Percentiles rank a stretch among this genome's conserved stretches.
These are phyloP conservation scores for Zygotorulaspora florentina DNA, from an alignment of 805 yeast genomes.

Conservation along the genomic window DNA sequence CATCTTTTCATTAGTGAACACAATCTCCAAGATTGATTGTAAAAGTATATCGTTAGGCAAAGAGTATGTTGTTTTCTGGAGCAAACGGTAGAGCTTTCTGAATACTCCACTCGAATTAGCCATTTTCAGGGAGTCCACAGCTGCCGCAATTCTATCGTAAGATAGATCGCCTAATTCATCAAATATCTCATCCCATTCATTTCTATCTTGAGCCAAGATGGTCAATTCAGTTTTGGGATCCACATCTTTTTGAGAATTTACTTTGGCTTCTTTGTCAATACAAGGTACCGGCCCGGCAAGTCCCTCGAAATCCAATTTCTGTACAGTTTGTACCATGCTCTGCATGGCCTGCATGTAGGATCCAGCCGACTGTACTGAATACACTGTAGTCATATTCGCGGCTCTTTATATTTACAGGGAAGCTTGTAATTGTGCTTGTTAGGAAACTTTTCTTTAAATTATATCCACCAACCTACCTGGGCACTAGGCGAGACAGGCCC, in stretches of 20 bases:
- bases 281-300: conserved; percentile 10
- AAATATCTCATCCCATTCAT: conserved; percentile 38
- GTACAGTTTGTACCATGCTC: conserved; percentile 53
- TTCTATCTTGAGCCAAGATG: conserved; percentile 37
- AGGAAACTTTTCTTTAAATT: no score
- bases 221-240: conserved; percentile 30
- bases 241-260: conserved; percentile 26
- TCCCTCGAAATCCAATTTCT: conserved; percentile 26
- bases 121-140: conserved; percentile 17
- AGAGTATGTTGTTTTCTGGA: conserved; percentile 22
- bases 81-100: conserved; percentile 17
- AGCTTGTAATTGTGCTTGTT: no score
- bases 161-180: conserved; percentile 34
- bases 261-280: conserved; percentile 33
- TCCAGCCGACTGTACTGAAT: conserved; percentile 59
- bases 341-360: conserved; percentile 79
- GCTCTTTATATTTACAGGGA: background rate
- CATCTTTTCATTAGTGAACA: conserved; percentile 44
- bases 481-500: no score
- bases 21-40: conserved; percentile 28
- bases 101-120: conserved; percentile 13
- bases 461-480: no score
- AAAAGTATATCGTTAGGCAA: conserved; percentile 34
- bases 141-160: conserved; percentile 21
- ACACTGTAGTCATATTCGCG: conserved; percentile 43